Evolutionary conservation across 2,329 filamentous ascomycete genomes (phyloP).

Genomic region (Trichoderma harzianum): DNA sequence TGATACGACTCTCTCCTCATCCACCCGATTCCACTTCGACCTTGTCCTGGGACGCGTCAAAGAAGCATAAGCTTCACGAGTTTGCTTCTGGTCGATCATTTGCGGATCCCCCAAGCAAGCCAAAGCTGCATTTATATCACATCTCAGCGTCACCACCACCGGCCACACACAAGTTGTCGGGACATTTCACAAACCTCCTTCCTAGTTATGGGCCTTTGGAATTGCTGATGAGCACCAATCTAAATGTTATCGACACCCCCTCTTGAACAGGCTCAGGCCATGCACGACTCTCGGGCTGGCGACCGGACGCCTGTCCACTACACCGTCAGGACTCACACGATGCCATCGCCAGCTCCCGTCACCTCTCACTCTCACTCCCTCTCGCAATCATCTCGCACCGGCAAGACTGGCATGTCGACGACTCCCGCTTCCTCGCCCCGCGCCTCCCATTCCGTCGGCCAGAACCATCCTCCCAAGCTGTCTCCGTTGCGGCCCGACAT

Average conservation of each 20-base stretch:
- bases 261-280: constrained; percentile 21
- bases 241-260: constrained; percentile 17
- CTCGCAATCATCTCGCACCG: constrained; percentile 41
- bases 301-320: constrained; percentile 39
- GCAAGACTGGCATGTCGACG: constrained; percentile 39
- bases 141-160: background rate
- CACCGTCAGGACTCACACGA: constrained; percentile 46
- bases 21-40: background rate
- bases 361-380: constrained; percentile 33
- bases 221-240: background rate
- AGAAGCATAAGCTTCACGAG: background rate
- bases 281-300: constrained; percentile 34
- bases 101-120: background rate
- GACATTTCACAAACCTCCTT: background rate
- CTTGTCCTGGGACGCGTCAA: background rate
- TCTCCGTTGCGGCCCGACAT: constrained; percentile 42
- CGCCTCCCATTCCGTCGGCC: constrained; percentile 52
- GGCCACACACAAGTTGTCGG: background rate
- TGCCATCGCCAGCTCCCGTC: constrained; percentile 35
- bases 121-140: background rate
- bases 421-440: constrained; percentile 54
- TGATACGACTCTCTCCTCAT: background rate
- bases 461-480: constrained; percentile 50
- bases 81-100: background rate
- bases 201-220: constrained; percentile 8